Percentiles rank a stretch among this genome's conserved stretches.
These are phyloP conservation scores for Beauveria medogensis DNA, from an alignment of 2,329 filamentous ascomycete species.

Conservation along the genomic window DNA sequence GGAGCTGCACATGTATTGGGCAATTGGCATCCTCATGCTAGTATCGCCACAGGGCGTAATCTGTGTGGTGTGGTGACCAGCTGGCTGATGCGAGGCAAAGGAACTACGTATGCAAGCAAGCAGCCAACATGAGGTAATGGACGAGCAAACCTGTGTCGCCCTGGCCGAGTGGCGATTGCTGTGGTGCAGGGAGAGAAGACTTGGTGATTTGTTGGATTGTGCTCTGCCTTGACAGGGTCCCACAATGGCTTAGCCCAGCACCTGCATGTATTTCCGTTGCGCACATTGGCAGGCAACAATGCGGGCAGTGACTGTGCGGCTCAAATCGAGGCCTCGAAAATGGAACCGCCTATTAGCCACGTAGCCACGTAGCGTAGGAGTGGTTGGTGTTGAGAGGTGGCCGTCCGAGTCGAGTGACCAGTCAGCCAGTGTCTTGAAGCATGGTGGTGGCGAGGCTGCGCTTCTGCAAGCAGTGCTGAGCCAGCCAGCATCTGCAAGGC, in stretches of 20 bases:
- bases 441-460: slow-evolving; percentile 1
- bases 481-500: neutral
- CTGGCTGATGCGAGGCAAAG: slow-evolving; percentile 7
- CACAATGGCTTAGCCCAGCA: neutral
- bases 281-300: neutral
- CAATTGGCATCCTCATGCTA: neutral
- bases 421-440: neutral
- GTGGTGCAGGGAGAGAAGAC: neutral
- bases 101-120: slow-evolving; percentile 6
- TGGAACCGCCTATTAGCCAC: neutral
- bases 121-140: neutral
- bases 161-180: slow-evolving; percentile 1
- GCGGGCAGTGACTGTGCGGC: slow-evolving; percentile 3
- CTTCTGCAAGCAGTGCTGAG: neutral
- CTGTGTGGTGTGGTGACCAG: slow-evolving; percentile 6
- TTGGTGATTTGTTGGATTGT: neutral
- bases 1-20: neutral
- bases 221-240: neutral
- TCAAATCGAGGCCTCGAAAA: neutral
- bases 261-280: neutral
- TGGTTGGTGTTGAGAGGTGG: neutral
- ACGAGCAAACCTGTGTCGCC: neutral
- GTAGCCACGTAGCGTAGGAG: neutral
- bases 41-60: neutral
- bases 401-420: neutral